Evolutionary conservation across 2,329 filamentous ascomycete genomes (phyloP), one percentile per base, ranked within the genome.

Genomic region (Allantophomopsis lycopodina): DNA sequence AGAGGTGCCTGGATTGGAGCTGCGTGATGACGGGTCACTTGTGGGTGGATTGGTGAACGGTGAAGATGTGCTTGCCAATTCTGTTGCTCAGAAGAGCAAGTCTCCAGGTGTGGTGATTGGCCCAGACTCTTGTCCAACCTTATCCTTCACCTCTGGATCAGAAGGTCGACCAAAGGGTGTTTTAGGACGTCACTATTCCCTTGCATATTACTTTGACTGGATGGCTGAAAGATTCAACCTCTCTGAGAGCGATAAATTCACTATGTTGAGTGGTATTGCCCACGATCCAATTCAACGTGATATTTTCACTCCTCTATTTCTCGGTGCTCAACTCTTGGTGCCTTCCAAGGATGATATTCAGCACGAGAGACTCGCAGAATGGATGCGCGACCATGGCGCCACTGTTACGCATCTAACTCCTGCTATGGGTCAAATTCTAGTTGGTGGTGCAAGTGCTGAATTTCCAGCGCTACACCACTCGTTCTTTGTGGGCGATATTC

Each of bases 351-450:
- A 94, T 46, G 78, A 87, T 49, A 96, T 96, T 43, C 74, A 80
- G 40, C 83, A 95, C 56, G 88, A 94, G 60, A 78, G 70, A 50
- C 66, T 95, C 12, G 80, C 80, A 4, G 86, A 94, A 54, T 98
- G 91, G 91, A 85, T 95, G 71, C 68, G 70, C 39, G 73, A 80
- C 39, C 73, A 83, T 53, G 63, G 71, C 40, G 76, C 83, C 2
- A 94, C 79, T 13, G 83, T 87, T 15, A 86, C 82, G 11, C 91
- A 96, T 60, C 63, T 96, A 32, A 98, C 91, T 1, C 91, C 91
- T 8, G 91, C 91, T 42, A 95, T 96, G 88, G 88, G 88, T 40
- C 85, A 95, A 51, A 91, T 96, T 44, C 65, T 96, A 2, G 79
- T 89, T n/a, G 88, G 87, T 34, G 85, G 83, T 48, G 83, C 86